phyloP scores from a whole-genome alignment of 148 eudicot species.

The Vaccinium macrocarpon region DNA sequence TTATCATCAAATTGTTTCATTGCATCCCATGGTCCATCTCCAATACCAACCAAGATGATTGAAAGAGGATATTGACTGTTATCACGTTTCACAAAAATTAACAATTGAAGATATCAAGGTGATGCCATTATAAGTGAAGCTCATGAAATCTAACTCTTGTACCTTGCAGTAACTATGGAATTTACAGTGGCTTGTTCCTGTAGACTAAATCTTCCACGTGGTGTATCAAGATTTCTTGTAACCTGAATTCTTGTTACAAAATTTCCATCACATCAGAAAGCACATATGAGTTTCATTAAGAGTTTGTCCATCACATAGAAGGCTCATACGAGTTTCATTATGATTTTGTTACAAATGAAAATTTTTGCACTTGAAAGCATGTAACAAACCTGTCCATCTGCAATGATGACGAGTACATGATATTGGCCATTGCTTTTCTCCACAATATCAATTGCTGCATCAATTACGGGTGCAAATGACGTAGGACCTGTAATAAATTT shows the following conservation, averaged over 20 bases:
- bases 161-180: constrained; percentile 81
- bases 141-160: constrained; percentile 12
- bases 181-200: constrained; percentile 74
- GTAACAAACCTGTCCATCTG: constrained; percentile 71
- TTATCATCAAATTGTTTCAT: constrained; percentile 77
- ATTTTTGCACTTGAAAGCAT: not conserved
- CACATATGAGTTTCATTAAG: not conserved
- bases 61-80: constrained; percentile 73
- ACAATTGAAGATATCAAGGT: not conserved
- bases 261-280: not conserved
- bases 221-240: constrained; percentile 40
- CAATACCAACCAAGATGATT: constrained; percentile 75
- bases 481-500: constrained; percentile 57
- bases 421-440: constrained; percentile 63
- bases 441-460: constrained; percentile 75
- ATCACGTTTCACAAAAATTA: not conserved
- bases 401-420: constrained; percentile 77
- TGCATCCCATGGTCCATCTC: constrained; percentile 91
- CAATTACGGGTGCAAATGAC: constrained; percentile 71
- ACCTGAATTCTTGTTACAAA: constrained; percentile 34
- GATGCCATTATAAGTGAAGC: not conserved
- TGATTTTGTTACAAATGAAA: not conserved
- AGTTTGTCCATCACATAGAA: not conserved
- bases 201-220: constrained; percentile 56
- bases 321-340: not conserved